A percentile compares a stretch with the other conserved stretches of the same genome.
phyloP scores from a whole-genome alignment of 805 yeast genomes.

The Kregervanrija delftensis region DNA sequence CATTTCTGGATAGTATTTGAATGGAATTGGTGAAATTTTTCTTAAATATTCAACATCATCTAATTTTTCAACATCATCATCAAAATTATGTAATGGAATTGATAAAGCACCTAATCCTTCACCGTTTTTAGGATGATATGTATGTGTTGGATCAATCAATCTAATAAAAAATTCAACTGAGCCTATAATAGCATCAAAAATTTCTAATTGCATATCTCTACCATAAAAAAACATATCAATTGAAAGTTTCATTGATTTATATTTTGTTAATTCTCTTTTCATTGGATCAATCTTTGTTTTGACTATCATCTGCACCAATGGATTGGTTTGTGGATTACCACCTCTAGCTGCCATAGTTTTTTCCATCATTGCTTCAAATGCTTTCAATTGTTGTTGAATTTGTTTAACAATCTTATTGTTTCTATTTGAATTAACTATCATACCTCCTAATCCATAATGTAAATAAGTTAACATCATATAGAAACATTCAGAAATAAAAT shows the following conservation, averaged over 20 bases:
- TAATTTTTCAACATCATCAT: constrained; percentile 58
- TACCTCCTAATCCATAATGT: constrained; percentile 87
- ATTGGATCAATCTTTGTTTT: constrained; percentile 24
- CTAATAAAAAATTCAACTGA: constrained; percentile 64
- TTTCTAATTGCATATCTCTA: constrained; percentile 50
- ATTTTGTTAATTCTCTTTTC: constrained; percentile 28
- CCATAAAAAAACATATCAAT: constrained; percentile 57
- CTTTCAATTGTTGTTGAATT: constrained; percentile 46
- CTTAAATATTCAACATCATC: constrained; percentile 72
- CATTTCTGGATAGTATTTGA: constrained; percentile 81
- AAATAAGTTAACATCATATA: constrained; percentile 70
- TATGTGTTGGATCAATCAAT: constrained; percentile 65
- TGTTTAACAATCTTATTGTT: constrained; percentile 43
- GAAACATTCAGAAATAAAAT: constrained; percentile 90
- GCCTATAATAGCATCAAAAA: constrained; percentile 75
- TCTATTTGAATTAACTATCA: constrained; percentile 49
- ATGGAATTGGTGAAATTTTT: constrained; percentile 61
- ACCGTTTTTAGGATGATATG: constrained; percentile 41
- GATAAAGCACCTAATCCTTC: constrained; percentile 24
- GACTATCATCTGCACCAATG: constrained; percentile 23
- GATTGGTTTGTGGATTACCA: constrained; percentile 14
- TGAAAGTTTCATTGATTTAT: constrained; percentile 45
- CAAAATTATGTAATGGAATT: constrained; percentile 53
- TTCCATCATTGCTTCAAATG: constrained; percentile 34
- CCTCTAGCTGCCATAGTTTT: constrained; percentile 8